Evolutionary conservation across 352 stramenopile species (phyloP), one percentile per base, ranked within the genome.

Genomic region (Globisporangium mamillatum): DNA sequence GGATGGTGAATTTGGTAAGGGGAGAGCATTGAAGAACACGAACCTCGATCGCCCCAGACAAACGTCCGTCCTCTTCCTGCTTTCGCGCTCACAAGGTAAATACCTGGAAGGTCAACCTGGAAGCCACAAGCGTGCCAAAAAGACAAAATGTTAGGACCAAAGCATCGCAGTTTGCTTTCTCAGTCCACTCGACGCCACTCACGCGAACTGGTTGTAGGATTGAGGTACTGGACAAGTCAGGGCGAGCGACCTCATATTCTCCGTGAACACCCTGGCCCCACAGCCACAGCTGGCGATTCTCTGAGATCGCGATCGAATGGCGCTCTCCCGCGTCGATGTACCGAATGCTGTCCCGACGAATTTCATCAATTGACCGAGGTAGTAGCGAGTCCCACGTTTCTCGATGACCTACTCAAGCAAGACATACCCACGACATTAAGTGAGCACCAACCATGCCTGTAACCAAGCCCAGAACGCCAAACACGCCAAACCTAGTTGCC

Each of bases 11-110:
- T 1, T 24, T 9, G 18, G 2, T 52, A 9, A 12, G 16, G 24
- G 32, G 50, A 34, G 32, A 41, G 5, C 9, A 32, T 6, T 7
- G 18, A 46, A n/a, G 8, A 12, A 25, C 36, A 66, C 64, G 0
- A 61, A 92, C 83, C 82, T 84, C 82, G 74, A 70, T 94, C 86
- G 2, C 86, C 86, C 84, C 87, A 93, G 2, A 89, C 82, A 73
- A 92, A 94, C 0, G 85, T 93, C 44, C 83, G 78, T 9, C 77
- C 84, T 66, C 82, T 76, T 36, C 85, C 85, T 44, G 87, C 85
- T 22, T 71, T 70, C 0, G 79, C 80, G 36, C 79, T 84, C 24
- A 92, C 71, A 24, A 94, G 63, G 20, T 82, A 76, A 18, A 92
- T 73, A 16, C 75, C 71, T 1, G 76, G 72, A 1, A 92, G 52